Base-by-base conservation (phyloP, 1,284 basidiomycete genomes). In the Phaffia rhodozyma region DNA sequence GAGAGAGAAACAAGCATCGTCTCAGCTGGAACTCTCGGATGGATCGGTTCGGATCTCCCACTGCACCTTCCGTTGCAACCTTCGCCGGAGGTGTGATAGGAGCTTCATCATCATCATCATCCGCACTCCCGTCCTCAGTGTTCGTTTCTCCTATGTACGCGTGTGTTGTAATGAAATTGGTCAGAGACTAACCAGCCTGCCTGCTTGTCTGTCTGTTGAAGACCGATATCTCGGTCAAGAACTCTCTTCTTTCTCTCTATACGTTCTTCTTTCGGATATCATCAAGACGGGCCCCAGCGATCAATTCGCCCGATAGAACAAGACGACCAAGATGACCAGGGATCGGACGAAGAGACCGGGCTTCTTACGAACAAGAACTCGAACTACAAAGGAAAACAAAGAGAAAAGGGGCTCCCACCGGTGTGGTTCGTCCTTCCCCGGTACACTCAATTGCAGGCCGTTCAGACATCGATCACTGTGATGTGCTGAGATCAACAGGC, bases 211-310 rank as follows among this genome's bases (percentile, higher is more conserved):
- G 38, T n/a, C 23, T 49, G 16, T 13, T 49, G 29, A n/a, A 62
- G 60, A 54, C 75, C 73, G 2, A 71, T 75, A 27, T 92, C 87
- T 23, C 86, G 94, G 69, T 93, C 89, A 1, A 78, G 94, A 58
- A 97, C 94, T 3, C 83, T 92, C 59, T 84, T 97, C 72, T 99
- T 96, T 76, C 86, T 97, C 65, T 97, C 92, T 13, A 91, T 91
- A 75, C 83, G 94, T 67, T 90, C 97, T 77, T 91, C 91, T 3
- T 81, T 80, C 54, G 77, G 83, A 23, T 78, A 79, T 34, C 76
- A 81, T 0, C 79, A 82, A 3, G 79, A 79, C 51, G 77, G 78
- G 47, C 70, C 72, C 11, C 59, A 70, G 59, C 38, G 78, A 54
- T 75, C 75, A 53, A 57, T 69, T 76, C 16, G 61, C 63, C 48